Evolutionary conservation across 148 eudicot genomes (phyloP), one percentile per base, ranked within the genome.

Genomic region (Nepenthes gracilis): DNA sequence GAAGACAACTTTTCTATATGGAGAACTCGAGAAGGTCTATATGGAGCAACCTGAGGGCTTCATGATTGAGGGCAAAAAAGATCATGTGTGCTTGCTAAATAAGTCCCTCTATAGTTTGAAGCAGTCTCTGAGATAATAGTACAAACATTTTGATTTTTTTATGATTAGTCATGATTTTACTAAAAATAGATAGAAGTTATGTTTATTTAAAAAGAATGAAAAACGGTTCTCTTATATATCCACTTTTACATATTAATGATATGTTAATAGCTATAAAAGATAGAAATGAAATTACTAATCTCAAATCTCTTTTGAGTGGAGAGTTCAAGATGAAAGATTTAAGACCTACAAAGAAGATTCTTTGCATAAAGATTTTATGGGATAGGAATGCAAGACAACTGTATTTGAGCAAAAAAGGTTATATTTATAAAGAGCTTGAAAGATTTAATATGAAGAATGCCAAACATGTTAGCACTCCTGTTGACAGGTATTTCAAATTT

Each of bases 101-200:
- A 11, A n/a, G 13, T 67, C 62, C 10, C 14, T 58, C 9, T 66
- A 49, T 57, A 62, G 69, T 4, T 33, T 58, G 1, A 66, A 58
- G 32, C 63, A 57, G 8, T 57, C 69, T 36, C 63, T 33, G 5
- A 47, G 63, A 11, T 62, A 57, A 33, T 66, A 62, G 57, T 66
- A 57, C 9, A 57, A 36, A n/a, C 12, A 47, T 7, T 48, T 66
- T 58, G 48, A 58, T 14, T 12, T 62, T 7, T 49, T 66, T 35
- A 35, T 66, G 67, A 38, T 45, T 12, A 13, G 33, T 12, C 53
- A 54, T 2, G 52, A 53, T 5, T 40, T 51, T 33, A 2, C 47
- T 1, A 35, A 10, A 43, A 62, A 49, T 6, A 37, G 6, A 49
- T 34, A 50, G 58, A 12, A 58, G 32, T 36, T 66, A 57, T 58